Evolutionary conservation across 2,329 filamentous ascomycete species (phyloP), one percentile per base, ranked within the genome.

Genomic region (Stachybotrys elegans): DNA sequence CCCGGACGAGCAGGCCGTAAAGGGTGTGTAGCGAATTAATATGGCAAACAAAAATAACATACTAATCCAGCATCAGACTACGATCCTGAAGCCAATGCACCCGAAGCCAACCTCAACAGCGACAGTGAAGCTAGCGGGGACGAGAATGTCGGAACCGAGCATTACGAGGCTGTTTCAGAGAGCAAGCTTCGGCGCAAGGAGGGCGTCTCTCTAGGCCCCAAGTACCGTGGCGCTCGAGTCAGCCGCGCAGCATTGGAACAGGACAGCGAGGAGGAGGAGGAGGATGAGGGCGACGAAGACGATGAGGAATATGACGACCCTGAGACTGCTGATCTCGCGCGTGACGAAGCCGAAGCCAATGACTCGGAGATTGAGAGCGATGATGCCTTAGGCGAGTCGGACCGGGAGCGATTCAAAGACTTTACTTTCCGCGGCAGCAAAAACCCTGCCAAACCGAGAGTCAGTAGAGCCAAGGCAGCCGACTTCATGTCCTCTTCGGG

Each of bases 111-210:
- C 35, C 72, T 63, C 13, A 76, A 71, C 41, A 79, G 74, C 36
- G 73, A 65, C 22, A 75, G 69, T 51, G 70, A 69, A 16, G 70
- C 65, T 14, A 73, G 72, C 54, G 70, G 67, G 5, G 69, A 75
- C 22, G 73, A 73, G 39, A 67, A 78, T 48, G 73, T 75, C 11
- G 89, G 86, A 17, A 86, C 91, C 23, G 92, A 95, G 57, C 92
- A 97, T 62, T 97, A 97, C 60, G 78, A 86, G 35, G 67, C 76
- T 42, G 88, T 95, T 23, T 86, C 84, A 17, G 93, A 91, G 72
- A 93, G 86, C 69, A 92, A 87, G 61, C 71, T 96, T 53, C 82
- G 89, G 51, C 84, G 88, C 59, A 81, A 81, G 46, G 82, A 88
- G 25, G 75, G 76, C 20, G 67, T 84, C 16, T 68, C 79, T 0